Conservation (phyloP, 2,329 filamentous ascomycete species). For the Alternaria hordeiaustralica region DNA sequence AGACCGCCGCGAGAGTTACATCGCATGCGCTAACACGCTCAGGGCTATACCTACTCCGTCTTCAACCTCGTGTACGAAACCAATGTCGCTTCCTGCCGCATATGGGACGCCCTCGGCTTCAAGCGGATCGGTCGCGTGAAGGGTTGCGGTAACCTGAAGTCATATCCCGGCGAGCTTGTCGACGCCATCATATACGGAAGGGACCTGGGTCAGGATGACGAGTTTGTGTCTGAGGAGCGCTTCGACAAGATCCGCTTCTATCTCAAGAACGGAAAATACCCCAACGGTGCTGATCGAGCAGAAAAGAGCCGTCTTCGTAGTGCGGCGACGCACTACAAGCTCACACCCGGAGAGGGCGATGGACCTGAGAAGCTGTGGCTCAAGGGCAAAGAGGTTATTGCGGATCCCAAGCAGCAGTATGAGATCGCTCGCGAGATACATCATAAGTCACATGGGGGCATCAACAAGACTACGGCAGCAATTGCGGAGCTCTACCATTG, state of each 20-base stretch:
- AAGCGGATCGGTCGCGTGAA: conserved; percentile 85
- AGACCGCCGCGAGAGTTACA: conserved; percentile 11
- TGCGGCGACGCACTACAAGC: conserved; percentile 93
- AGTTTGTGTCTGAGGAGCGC: conserved; percentile 89
- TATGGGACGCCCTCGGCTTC: conserved; percentile 92
- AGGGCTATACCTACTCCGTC: conserved; percentile 88
- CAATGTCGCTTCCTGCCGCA: conserved; percentile 85
- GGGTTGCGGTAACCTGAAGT: conserved; percentile 58
- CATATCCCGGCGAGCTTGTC: conserved; percentile 53
- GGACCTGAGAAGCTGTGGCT: conserved; percentile 76
- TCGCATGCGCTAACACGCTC: conserved; percentile 6
- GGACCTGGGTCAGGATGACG: conserved; percentile 69
- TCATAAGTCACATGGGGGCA: conserved; percentile 79
- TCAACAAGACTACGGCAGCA: conserved; percentile 96
- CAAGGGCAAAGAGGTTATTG: conserved; percentile 96
- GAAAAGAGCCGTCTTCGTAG: conserved; percentile 95
- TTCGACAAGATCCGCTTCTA: conserved; percentile 99
- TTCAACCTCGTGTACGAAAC: conserved; percentile 96
- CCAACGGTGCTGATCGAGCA: conserved; percentile 87
- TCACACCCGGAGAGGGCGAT: conserved; percentile 61
- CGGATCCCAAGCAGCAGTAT: conserved; percentile 87
- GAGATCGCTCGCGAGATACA: conserved; percentile 84
- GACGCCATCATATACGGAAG: conserved; percentile 67
- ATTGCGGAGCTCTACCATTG: conserved; percentile 96
- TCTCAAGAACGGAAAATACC: conserved; percentile 92